These are phyloP conservation scores for Ophiocordyceps polyrhachis-furcata DNA, from an alignment of 2,329 filamentous ascomycete genomes.

Conservation along the genomic window DNA sequence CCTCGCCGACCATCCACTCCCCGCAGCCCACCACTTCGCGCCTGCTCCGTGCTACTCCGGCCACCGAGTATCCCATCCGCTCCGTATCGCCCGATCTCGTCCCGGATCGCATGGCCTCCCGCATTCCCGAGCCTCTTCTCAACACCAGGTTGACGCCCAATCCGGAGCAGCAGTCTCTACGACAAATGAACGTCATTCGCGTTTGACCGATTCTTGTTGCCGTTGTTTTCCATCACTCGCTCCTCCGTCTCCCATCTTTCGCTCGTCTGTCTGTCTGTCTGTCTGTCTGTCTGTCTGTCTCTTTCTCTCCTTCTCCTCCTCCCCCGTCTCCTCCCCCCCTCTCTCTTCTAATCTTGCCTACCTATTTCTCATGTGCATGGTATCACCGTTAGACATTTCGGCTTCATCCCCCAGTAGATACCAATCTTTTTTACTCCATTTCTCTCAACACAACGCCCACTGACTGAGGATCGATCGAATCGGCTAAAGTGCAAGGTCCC, in stretches of 20 bases:
- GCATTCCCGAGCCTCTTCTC: constrained; percentile 30
- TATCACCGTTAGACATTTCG: neutral
- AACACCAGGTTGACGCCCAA: constrained; percentile 27
- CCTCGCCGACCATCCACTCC: constrained; percentile 26
- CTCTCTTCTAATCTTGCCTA: neutral
- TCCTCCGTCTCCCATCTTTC: neutral
- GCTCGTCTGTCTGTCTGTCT: too few relatives aligned
- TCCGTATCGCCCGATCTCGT: constrained; percentile 39
- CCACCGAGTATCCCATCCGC: constrained; percentile 33
- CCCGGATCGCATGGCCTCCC: constrained; percentile 43
- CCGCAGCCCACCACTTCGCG: constrained; percentile 38
- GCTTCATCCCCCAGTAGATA: neutral
- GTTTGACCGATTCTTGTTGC: constrained; percentile 1
- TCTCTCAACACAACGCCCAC: neutral
- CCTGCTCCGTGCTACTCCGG: constrained; percentile 34
- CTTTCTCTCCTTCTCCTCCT: neutral
- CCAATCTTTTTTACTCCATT: neutral
- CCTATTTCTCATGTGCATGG: neutral
- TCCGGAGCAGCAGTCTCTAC: constrained; percentile 21
- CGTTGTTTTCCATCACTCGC: neutral
- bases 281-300: too few relatives aligned
- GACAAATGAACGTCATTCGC: constrained; percentile 5
- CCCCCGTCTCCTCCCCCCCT: neutral
- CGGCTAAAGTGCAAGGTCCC: too few relatives aligned
- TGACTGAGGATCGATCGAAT: neutral